Conservation (phyloP, 805 yeast species). For the Priceomyces haplophilus region DNA sequence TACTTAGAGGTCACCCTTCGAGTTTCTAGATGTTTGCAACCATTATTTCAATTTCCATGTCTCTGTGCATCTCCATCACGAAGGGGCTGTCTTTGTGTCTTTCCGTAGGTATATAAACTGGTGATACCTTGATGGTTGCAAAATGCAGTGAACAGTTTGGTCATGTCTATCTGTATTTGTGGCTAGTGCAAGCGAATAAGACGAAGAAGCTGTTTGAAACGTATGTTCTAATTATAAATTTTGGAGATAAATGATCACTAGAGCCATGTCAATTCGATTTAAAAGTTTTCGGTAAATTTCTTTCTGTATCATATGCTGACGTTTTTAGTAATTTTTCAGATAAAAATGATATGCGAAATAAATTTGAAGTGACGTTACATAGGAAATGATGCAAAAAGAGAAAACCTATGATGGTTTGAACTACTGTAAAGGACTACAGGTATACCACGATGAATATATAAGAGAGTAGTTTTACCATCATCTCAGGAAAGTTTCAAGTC, state of each 20-base stretch:
- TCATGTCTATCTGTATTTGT: not conserved
- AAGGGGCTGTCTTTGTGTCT: no score
- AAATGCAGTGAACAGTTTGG: not conserved
- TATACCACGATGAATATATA: not conserved
- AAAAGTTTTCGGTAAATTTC: not conserved
- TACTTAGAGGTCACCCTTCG: no score
- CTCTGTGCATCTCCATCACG: no score
- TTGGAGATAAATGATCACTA: not conserved
- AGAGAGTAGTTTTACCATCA: not conserved
- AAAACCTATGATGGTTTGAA: not conserved
- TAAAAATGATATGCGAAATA: conserved; percentile 1
- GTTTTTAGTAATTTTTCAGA: conserved; percentile 1
- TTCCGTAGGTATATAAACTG: no score
- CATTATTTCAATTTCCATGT: no score
- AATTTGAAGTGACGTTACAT: not conserved
- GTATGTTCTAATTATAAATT: not conserved
- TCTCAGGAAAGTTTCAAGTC: no score
- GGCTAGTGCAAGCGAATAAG: not conserved
- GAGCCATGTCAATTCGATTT: not conserved
- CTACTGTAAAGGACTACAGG: not conserved
- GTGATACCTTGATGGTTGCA: not conserved
- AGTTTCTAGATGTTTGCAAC: no score
- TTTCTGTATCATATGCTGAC: not conserved
- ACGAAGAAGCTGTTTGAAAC: not conserved
- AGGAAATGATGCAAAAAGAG: conserved; percentile 1